A percentile compares a stretch with the other conserved stretches of the same genome.
These are phyloP conservation scores for Teunomyces tritomae DNA, from an alignment of 805 yeast genomes.

Conservation along the genomic window DNA sequence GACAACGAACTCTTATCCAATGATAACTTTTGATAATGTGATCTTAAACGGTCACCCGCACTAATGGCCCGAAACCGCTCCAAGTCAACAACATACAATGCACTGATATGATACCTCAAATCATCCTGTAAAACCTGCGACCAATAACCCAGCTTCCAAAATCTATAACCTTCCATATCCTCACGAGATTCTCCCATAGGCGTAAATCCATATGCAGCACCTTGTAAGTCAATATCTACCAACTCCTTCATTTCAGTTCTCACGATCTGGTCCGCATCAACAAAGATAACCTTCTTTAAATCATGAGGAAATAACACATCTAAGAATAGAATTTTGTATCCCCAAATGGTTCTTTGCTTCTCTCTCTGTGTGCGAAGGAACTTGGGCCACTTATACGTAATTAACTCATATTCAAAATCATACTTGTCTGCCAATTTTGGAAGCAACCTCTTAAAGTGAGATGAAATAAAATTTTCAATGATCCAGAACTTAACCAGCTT, in stretches of 20 bases:
- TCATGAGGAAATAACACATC: conserved; percentile 85
- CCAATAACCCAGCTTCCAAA: conserved; percentile 97
- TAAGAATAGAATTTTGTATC: conserved; percentile 78
- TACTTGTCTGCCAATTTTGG: conserved; percentile 56
- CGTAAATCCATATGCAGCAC: conserved; percentile 82
- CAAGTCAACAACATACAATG: conserved; percentile 79
- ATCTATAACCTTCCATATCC: conserved; percentile 81
- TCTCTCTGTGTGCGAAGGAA: conserved; percentile 83
- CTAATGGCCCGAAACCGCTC: conserved; percentile 56
- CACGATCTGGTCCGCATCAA: conserved; percentile 83
- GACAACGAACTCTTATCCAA: conserved; percentile 76
- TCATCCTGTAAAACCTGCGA: conserved; percentile 53
- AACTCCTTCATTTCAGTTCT: conserved; percentile 72
- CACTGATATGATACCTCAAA: conserved; percentile 76
- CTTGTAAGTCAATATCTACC: conserved; percentile 64
- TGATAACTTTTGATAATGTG: conserved; percentile 80
- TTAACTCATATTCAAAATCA: conserved; percentile 68
- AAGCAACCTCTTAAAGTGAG: conserved; percentile 59
- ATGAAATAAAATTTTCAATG: conserved; percentile 76
- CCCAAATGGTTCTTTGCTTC: conserved; percentile 80
- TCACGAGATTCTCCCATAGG: conserved; percentile 82
- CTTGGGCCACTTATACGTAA: conserved; percentile 90
- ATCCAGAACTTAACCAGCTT: conserved; percentile 78
- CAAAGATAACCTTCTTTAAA: conserved; percentile 72
- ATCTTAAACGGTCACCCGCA: conserved; percentile 79